Evolutionary conservation across 352 stramenopile species (phyloP).

Genomic region (Phytopythium helicoides): DNA sequence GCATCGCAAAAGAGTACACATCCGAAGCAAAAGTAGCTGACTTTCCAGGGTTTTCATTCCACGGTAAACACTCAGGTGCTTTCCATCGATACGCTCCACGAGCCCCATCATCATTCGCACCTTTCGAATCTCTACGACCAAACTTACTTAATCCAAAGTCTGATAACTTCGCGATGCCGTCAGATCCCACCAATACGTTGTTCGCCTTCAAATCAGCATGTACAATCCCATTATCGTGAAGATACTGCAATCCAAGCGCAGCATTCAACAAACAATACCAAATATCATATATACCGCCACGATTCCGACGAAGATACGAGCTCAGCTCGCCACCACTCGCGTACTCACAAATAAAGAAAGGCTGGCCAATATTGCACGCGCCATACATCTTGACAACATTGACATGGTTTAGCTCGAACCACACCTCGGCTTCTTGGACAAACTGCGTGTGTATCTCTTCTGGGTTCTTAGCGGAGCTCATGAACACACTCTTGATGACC

Average conservation of each 20-base stretch:
- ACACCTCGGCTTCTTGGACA: constrained; percentile 13
- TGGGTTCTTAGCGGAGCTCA: not conserved
- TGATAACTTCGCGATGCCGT: constrained; percentile 13
- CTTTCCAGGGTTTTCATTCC: not conserved
- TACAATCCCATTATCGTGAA: constrained; percentile 42
- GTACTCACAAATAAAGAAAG: constrained; percentile 14
- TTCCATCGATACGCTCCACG: constrained; percentile 10
- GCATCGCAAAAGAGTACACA: constrained; percentile 23
- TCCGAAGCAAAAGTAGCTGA: constrained; percentile 11
- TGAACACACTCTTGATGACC: constrained; percentile 5
- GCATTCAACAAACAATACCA: constrained; percentile 7
- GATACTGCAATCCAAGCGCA: constrained; percentile 33
- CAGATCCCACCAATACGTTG: constrained; percentile 65
- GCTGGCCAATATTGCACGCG: constrained; percentile 11
- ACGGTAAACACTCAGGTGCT: constrained; percentile 7
- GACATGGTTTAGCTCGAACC: constrained; percentile 13
- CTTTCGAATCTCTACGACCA: not conserved
- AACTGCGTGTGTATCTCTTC: constrained; percentile 1
- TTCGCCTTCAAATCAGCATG: constrained; percentile 76
- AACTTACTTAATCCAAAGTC: constrained; percentile 24
- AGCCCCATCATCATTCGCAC: not conserved
- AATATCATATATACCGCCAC: not conserved
- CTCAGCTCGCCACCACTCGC: not conserved
- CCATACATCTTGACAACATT: constrained; percentile 23
- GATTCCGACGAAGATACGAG: not conserved